Conservation (phyloP, 495 filamentous ascomycete genomes). For the Aspergillus saccharolyticus region DNA sequence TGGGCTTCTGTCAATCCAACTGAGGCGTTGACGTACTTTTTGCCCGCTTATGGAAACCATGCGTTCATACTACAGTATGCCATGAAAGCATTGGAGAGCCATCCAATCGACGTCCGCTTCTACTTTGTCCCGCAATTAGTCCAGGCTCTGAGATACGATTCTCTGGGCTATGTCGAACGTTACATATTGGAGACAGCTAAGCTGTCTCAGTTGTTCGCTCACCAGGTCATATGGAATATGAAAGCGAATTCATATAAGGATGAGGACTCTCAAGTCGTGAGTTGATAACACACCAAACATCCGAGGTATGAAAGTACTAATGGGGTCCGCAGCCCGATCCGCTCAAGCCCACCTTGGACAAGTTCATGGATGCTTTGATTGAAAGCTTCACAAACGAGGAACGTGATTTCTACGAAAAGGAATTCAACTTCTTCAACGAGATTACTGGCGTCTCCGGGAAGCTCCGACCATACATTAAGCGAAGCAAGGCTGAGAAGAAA, state of each 20-base stretch:
- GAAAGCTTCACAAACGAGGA: conserved; percentile 75
- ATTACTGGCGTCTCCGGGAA: conserved; percentile 94
- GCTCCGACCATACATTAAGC: conserved; percentile 87
- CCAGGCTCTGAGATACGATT: conserved; percentile 92
- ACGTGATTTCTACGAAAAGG: conserved; percentile 82
- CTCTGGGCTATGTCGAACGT: conserved; percentile 87
- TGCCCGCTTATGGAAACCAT: conserved; percentile 90
- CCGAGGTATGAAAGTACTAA: conserved; percentile 27
- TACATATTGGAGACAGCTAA: conserved; percentile 96
- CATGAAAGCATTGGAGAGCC: conserved; percentile 88
- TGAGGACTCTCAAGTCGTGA: conserved; percentile 82
- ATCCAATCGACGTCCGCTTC: conserved; percentile 93
- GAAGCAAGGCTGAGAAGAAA: conserved; percentile 93
- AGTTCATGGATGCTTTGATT: conserved; percentile 78
- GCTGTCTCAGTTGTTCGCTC: conserved; percentile 92
- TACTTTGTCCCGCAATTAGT: conserved; percentile 99
- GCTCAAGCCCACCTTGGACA: conserved; percentile 88
- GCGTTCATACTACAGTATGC: conserved; percentile 95
- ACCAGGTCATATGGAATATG: conserved; percentile 99
- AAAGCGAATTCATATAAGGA: conserved; percentile 98
- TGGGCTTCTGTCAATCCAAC: conserved; percentile 94
- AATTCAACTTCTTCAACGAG: conserved; percentile 97
- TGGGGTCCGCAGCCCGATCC: conserved; percentile 64
- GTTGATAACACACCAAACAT: conserved; percentile 19
- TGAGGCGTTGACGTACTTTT: conserved; percentile 85